A percentile compares a stretch with the other conserved stretches of the same genome.
Evolutionary conservation across 2,329 filamentous ascomycete species (phyloP).

Genomic region (Ceratocystis variospora): DNA sequence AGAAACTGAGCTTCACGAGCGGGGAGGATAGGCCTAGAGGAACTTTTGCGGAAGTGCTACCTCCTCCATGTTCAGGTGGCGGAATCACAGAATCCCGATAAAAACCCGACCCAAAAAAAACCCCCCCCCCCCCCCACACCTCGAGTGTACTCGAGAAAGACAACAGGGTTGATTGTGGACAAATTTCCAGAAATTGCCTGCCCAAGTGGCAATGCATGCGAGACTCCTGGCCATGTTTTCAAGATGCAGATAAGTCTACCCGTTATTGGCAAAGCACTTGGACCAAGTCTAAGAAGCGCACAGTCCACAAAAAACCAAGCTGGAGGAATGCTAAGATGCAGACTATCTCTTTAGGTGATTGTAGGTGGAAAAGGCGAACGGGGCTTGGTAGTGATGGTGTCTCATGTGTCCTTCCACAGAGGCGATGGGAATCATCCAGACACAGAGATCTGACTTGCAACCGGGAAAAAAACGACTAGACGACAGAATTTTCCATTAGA

Average conservation of each 20-base stretch:
- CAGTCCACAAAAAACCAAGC: not conserved
- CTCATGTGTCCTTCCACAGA: not conserved
- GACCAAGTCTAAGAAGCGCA: not conserved
- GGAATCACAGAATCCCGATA: not conserved
- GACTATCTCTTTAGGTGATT: not conserved
- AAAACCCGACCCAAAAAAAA: not conserved
- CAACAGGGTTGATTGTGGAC: not conserved
- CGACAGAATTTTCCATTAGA: not conserved
- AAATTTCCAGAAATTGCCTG: not conserved
- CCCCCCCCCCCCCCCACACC: no score
- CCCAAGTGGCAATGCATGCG: not conserved
- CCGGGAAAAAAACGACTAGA: not conserved
- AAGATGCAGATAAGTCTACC: constrained; percentile 4
- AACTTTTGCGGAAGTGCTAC: constrained; percentile 2
- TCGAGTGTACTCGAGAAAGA: not conserved
- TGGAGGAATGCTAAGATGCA: not conserved
- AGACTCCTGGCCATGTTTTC: not conserved
- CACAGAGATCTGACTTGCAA: not conserved
- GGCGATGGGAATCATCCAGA: not conserved
- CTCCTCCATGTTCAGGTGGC: not conserved
- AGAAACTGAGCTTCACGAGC: not conserved
- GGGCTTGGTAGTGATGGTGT: not conserved
- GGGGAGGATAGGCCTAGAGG: not conserved
- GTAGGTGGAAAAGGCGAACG: not conserved
- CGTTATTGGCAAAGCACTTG: constrained; percentile 3